Percentiles rank a stretch among this genome's conserved stretches.
These are phyloP conservation scores for Aspergillus fijiensis DNA, from an alignment of 2,329 filamentous ascomycete genomes.

Conservation along the genomic window DNA sequence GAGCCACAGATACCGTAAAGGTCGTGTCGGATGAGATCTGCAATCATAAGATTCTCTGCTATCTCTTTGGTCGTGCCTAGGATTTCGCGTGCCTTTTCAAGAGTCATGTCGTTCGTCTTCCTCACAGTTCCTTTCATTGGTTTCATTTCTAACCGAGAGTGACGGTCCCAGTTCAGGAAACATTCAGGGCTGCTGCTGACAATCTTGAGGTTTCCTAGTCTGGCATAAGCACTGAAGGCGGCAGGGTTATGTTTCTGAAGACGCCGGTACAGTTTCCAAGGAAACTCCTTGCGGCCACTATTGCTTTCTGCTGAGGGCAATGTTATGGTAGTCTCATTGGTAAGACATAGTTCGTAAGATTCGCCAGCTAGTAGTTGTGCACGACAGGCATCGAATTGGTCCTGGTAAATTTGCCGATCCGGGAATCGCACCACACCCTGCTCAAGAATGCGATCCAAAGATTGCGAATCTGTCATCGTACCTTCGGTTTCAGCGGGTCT, in stretches of 20 bases:
- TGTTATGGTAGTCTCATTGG: slow-evolving; percentile 67
- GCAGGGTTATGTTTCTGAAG: slow-evolving; percentile 73
- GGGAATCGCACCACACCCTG: slow-evolving; percentile 35
- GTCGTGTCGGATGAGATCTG: slow-evolving; percentile 93
- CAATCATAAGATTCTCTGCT: slow-evolving; percentile 97
- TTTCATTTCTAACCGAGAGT: slow-evolving; percentile 60
- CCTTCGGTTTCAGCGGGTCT: slow-evolving; percentile 8
- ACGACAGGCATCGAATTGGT: slow-evolving; percentile 68
- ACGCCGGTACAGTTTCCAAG: slow-evolving; percentile 71
- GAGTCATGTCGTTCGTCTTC: slow-evolving; percentile 67
- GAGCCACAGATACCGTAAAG: slow-evolving; percentile 79
- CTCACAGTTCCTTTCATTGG: slow-evolving; percentile 97
- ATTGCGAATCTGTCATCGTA: slow-evolving; percentile 18
- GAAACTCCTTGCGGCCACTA: slow-evolving; percentile 35
- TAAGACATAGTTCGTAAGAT: slow-evolving; percentile 84
- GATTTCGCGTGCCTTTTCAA: slow-evolving; percentile 69
- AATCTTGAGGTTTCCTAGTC: slow-evolving; percentile 67
- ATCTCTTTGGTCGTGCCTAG: slow-evolving; percentile 83
- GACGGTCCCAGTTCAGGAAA: slow-evolving; percentile 69
- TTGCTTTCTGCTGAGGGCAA: slow-evolving; percentile 29
- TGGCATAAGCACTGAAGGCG: slow-evolving; percentile 80
- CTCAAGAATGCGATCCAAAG: slow-evolving; percentile 33
- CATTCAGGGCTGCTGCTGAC: slow-evolving; percentile 85
- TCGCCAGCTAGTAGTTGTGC: slow-evolving; percentile 71
- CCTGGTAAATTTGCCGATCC: slow-evolving; percentile 57